Base-by-base conservation (phyloP, 139 green algal species). In the Medakamo hakoo region DNA sequence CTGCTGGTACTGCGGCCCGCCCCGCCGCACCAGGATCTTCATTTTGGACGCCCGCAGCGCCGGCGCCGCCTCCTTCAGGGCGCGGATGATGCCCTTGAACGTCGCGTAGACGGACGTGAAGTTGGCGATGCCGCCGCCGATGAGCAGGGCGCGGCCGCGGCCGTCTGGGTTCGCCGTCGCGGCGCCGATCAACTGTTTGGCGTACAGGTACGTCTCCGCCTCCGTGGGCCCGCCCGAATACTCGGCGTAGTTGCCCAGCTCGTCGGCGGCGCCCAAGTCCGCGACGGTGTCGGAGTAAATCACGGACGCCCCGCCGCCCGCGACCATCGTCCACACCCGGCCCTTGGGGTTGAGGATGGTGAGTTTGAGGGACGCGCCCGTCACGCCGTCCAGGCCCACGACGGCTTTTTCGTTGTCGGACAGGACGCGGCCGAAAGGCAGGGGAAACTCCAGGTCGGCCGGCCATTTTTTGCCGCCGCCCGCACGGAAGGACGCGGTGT, bases 61-160 rank as follows among this genome's bases (percentile, higher is more conserved):
- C 0, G 74, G 55, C 2, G 58, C 62, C 49, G 66, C 62, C 49
- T 83, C 76, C 0, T 62, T 57, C 57, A 83, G 69, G 0, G 76
- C 76, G 58, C 71, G 64, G 24, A 96, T 96, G 72, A 96, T 96
- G 65, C 89, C 89, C 58, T 74, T 79, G 80, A 96, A 96, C 9
- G 89, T 96, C 16, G 80, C 85, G 4, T 89, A 88, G n/a, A 96
- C 89, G 63, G 96, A 84, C 9, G 89, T 96, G 73, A 96, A 96
- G 77, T 96, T 96, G 30, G 89, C 89, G 48, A 96, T 96, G 69
- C 89, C 89, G 14, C 89, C 89, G 26, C 89, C 89, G 21, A 97
- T 80, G 23, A 96, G 68, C 52, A 96, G 84, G 28, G 89, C 89
- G 1, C 84, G 72, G 0, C 66, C 61, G 0, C 78, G 73, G 30